A percentile compares a stretch with the other conserved stretches of the same genome.
Evolutionary conservation across 2,329 filamentous ascomycete genomes (phyloP).

Genomic region (Tolypocladium nubicola): DNA sequence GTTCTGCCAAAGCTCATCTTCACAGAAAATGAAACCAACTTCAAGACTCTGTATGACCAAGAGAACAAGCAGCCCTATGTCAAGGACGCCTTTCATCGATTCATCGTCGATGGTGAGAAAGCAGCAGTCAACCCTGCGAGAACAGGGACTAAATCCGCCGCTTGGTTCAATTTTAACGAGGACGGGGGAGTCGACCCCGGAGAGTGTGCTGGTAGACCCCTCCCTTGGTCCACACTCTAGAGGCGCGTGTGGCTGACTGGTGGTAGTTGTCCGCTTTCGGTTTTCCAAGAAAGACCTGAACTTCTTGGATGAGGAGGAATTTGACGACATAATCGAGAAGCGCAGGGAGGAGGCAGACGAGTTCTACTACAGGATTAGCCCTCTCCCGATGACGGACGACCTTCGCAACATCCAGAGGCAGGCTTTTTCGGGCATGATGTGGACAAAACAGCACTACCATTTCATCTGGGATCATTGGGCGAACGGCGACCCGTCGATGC

Average conservation of each 20-base stretch:
- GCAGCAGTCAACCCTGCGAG: constrained; percentile 70
- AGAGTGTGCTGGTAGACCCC: constrained; percentile 67
- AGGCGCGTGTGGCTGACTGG: background rate
- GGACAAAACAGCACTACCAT: constrained; percentile 95
- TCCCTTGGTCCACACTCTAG: too few relatives aligned
- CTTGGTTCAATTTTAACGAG: constrained; percentile 89
- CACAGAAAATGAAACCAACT: constrained; percentile 94
- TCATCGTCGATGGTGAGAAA: constrained; percentile 75
- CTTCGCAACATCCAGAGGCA: constrained; percentile 91
- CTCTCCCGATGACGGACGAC: constrained; percentile 86
- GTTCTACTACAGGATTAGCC: constrained; percentile 89
- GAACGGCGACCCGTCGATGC: constrained; percentile 81
- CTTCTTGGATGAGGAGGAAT: constrained; percentile 84
- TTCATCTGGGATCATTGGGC: constrained; percentile 99
- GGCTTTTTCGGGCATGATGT: constrained; percentile 93
- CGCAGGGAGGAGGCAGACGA: constrained; percentile 87
- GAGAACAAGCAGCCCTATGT: constrained; percentile 77
- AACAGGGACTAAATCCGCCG: constrained; percentile 77
- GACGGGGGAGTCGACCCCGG: constrained; percentile 78
- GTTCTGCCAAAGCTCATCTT: constrained; percentile 79
- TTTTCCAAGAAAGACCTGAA: constrained; percentile 65
- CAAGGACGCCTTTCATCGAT: constrained; percentile 88
- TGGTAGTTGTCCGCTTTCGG: constrained; percentile 74
- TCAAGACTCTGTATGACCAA: constrained; percentile 62
- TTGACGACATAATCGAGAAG: constrained; percentile 83